Conservation (phyloP, 2,329 filamentous ascomycete species). For the Periglandula ipomoeae region DNA sequence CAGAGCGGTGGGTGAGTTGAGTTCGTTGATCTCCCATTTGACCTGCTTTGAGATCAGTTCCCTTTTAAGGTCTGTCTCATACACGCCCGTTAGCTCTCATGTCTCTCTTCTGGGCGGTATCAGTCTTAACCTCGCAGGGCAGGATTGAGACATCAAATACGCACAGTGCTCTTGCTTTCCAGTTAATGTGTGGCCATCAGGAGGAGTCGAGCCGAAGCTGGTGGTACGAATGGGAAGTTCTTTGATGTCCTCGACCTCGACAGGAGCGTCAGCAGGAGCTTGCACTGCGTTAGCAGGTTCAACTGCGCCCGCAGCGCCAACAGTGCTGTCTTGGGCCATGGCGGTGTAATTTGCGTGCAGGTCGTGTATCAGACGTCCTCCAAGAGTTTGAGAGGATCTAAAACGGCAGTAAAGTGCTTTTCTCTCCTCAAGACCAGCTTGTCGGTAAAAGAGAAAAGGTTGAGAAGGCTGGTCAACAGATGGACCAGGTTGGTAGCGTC, state of each 20-base stretch:
- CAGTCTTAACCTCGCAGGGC: too few species aligned
- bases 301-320: background rate
- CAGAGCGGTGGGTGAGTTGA: slow-evolving; percentile 89
- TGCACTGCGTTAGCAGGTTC: background rate
- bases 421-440: background rate
- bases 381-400: background rate
- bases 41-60: slow-evolving; percentile 90
- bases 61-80: slow-evolving; percentile 71
- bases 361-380: background rate
- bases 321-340: slow-evolving; percentile 5
- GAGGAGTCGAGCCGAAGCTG: slow-evolving; percentile 21
- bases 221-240: slow-evolving; percentile 22
- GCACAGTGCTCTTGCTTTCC: slow-evolving; percentile 97
- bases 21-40: slow-evolving; percentile 79
- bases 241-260: slow-evolving; percentile 10
- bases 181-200: slow-evolving; percentile 52
- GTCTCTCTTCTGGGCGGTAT: too few species aligned
- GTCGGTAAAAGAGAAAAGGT: background rate
- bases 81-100: slow-evolving; percentile 13
- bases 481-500: background rate
- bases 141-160: slow-evolving; percentile 19
- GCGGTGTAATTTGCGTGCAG: background rate
- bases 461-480: background rate
- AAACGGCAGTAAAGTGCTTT: background rate
- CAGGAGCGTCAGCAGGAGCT: slow-evolving; percentile 4